These are phyloP conservation scores for Malassezia sp. DNA, from an alignment of 1,284 basidiomycete genomes.

Conservation along the genomic window DNA sequence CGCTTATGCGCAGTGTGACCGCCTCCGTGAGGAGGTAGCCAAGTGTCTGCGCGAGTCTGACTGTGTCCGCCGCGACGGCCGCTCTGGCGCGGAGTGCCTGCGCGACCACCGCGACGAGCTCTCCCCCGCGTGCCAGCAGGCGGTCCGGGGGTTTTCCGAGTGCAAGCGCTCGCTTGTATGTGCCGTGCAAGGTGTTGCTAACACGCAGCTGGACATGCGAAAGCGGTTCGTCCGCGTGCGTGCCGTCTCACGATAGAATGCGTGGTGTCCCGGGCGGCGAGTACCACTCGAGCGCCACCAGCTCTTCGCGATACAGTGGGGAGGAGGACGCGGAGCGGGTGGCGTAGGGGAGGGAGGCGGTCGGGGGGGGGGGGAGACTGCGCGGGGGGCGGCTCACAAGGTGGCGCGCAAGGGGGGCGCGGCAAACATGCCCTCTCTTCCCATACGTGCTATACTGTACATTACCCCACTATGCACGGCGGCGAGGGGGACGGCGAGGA, in stretches of 20 bases:
- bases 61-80: conserved; percentile 9
- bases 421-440: too few relatives aligned
- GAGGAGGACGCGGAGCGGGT: too few relatives aligned
- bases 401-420: too few relatives aligned
- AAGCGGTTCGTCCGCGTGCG: conserved; percentile 5
- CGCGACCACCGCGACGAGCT: conserved; percentile 6
- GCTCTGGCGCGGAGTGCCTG: conserved; percentile 12
- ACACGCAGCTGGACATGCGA: conserved; percentile 13
- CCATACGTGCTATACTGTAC: too few relatives aligned
- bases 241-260: conserved; percentile 1
- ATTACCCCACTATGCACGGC: too few relatives aligned
- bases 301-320: too few relatives aligned
- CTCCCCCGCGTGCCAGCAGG: conserved; percentile 13
- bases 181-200: not conserved
- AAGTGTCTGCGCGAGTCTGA: conserved; percentile 12
- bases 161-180: conserved; percentile 16
- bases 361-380: too few relatives aligned
- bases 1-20: conserved; percentile 12
- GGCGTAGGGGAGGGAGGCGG: too few relatives aligned
- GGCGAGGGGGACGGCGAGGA: too few relatives aligned
- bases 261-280: conserved; percentile 14
- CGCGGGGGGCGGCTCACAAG: too few relatives aligned
- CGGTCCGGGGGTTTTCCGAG: conserved; percentile 12
- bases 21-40: conserved; percentile 11
- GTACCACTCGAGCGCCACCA: conserved; percentile 4